Evolutionary conservation across 2,329 filamentous ascomycete genomes (phyloP).

Genomic region (Exophiala aquamarina): DNA sequence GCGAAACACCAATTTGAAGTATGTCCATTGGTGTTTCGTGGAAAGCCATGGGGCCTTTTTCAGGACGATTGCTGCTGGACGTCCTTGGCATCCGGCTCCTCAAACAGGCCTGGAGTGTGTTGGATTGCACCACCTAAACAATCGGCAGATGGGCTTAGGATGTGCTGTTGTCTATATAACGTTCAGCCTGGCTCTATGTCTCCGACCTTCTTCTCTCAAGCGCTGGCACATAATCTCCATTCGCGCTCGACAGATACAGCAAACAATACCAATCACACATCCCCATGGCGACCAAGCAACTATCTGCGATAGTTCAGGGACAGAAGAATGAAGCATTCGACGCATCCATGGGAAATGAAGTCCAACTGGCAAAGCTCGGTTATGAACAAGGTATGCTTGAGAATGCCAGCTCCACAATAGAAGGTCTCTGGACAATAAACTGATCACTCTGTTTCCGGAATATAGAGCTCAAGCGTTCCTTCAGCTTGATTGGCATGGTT

Average conservation of each 20-base stretch:
- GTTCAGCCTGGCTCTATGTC: background rate
- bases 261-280: background rate
- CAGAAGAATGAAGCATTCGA: slow-evolving; percentile 14
- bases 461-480: slow-evolving; percentile 57
- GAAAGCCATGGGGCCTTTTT: too few species aligned
- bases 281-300: slow-evolving; percentile 13
- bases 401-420: too few species aligned
- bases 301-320: slow-evolving; percentile 18
- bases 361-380: slow-evolving; percentile 38
- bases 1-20: too few species aligned
- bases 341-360: slow-evolving; percentile 32
- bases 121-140: too few species aligned
- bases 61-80: too few species aligned
- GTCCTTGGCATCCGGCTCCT: too few species aligned
- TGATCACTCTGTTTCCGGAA: background rate
- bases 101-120: too few species aligned
- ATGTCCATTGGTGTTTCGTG: too few species aligned
- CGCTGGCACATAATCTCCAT: too few species aligned
- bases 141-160: background rate
- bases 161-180: background rate
- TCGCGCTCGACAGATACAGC: background rate
- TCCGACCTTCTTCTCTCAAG: background rate
- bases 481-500: slow-evolving; percentile 58
- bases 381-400: slow-evolving; percentile 40
- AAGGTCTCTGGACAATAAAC: background rate